Evolutionary conservation across 768 basidiomycete genomes (phyloP).

Genomic region (Auriscalpium microsporum): DNA sequence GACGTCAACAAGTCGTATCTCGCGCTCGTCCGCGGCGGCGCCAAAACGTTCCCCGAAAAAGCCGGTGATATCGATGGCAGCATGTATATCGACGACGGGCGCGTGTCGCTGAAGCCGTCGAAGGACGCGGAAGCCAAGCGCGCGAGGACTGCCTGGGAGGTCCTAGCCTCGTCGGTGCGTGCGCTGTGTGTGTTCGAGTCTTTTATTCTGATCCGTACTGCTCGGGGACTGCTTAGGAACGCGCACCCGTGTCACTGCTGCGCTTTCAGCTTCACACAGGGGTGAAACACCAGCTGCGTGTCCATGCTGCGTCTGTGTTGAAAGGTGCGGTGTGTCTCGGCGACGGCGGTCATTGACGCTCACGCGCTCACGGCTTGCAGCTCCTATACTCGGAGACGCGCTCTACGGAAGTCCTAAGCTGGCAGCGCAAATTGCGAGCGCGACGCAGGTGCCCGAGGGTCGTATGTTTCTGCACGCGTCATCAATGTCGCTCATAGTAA

Average conservation of each 20-base stretch:
- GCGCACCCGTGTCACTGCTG: slow-evolving; percentile 6
- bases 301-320: slow-evolving; percentile 8
- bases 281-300: slow-evolving; percentile 15
- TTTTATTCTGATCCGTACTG: slow-evolving; percentile 1
- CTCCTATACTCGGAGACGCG: slow-evolving; percentile 11
- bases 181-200: neutral
- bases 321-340: slow-evolving; percentile 1
- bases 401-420: slow-evolving; percentile 3
- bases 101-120: neutral
- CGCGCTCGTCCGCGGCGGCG: slow-evolving; percentile 7
- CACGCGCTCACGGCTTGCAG: neutral
- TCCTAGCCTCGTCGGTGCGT: slow-evolving; percentile 14
- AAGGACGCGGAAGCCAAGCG: neutral
- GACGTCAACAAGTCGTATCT: slow-evolving; percentile 10
- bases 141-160: slow-evolving; percentile 12
- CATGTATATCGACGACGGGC: slow-evolving; percentile 6
- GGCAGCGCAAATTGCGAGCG: neutral
- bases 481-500: slow-evolving; percentile 11
- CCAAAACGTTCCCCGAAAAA: neutral
- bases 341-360: neutral
- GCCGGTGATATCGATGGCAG: slow-evolving; percentile 1
- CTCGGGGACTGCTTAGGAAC: neutral
- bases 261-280: slow-evolving; percentile 11
- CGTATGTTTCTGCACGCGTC: slow-evolving; percentile 15
- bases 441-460: neutral